Conservation (phyloP, 768 basidiomycete genomes). For the Pisolithus marmoratus region DNA sequence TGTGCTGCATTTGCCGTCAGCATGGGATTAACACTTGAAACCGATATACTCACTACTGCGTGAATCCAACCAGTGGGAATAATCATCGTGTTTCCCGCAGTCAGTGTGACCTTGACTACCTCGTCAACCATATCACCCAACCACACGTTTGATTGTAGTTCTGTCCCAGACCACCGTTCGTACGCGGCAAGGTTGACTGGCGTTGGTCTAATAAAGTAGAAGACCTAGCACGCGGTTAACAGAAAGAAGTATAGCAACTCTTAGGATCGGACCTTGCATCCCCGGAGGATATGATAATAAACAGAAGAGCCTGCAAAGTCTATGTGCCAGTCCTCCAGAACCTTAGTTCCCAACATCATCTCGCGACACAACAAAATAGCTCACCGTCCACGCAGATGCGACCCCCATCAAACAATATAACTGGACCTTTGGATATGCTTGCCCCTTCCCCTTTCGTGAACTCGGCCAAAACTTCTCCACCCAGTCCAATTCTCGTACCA, state of each 20-base stretch:
- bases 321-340: constrained; percentile 87
- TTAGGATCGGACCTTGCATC: constrained; percentile 59
- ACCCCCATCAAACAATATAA: constrained; percentile 98
- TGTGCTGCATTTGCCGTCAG: constrained; percentile 51
- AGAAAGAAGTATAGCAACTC: background rate
- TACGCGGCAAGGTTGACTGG: constrained; percentile 82
- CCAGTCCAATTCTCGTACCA: constrained; percentile 92
- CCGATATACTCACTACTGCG: constrained; percentile 66
- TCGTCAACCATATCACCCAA: constrained; percentile 90
- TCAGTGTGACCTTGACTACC: constrained; percentile 78
- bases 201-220: constrained; percentile 94
- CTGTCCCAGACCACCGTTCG: constrained; percentile 90
- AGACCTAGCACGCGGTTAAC: constrained; percentile 48
- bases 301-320: constrained; percentile 98
- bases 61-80: constrained; percentile 98
- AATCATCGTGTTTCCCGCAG: constrained; percentile 82
- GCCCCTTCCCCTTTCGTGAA: constrained; percentile 64
- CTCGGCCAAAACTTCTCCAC: constrained; percentile 94
- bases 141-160: constrained; percentile 84
- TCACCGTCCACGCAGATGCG: constrained; percentile 86
- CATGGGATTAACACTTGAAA: constrained; percentile 1
- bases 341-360: background rate
- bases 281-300: constrained; percentile 91
- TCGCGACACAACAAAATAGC: constrained; percentile 20
- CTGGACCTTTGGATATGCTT: constrained; percentile 88